Base-by-base conservation (phyloP, 495 filamentous ascomycete species). In the Terfezia claveryi region DNA sequence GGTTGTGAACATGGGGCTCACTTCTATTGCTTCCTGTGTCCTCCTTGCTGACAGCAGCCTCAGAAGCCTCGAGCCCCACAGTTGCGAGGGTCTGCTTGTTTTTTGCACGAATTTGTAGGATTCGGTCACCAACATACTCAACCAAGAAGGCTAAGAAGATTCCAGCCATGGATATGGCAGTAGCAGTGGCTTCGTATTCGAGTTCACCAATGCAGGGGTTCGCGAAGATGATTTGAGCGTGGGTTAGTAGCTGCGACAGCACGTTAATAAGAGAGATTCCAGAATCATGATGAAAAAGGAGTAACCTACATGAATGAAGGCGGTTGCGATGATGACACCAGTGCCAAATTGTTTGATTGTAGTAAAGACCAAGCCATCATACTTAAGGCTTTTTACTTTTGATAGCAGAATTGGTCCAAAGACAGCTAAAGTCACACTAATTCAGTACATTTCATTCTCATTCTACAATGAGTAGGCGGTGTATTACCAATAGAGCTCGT, bases 261-360 rank as follows among this genome's bases (percentile, higher is more conserved):
- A 20, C 4, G 17, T 46, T 9, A 46, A 32, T 11, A 11, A 27
- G 36, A 54, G 38, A 4, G 56, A 72, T 64, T 55, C 41, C 41
- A 46, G 41, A 5, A 5, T 32, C 27, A 80, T 20, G 20, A 20
- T 20, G 20, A 20, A 20, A 20, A 75, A 2, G 41, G 8, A 14
- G 41, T 5, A 46, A 20, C 41, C 17, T 3, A 46, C 41, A 61
- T 86, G 82, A 17, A 85, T 68, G 54, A 84, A 82, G 12, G 79
- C 80, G 0, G 82, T 86, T 5, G 81, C 72, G 49, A 85, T 71
- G 56, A 86, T 78, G 20, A 85, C 75, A 2, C 82, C 82, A 0
- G 82, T 84, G 7, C 82, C 82, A 55, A 86, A 85, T 56, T 86
- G 81, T 59, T 81, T 77, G 32, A 82, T 69, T 11, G 74, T 59